Conservation (phyloP, 306 rosid genomes). For the Leucaena leucocephala region DNA sequence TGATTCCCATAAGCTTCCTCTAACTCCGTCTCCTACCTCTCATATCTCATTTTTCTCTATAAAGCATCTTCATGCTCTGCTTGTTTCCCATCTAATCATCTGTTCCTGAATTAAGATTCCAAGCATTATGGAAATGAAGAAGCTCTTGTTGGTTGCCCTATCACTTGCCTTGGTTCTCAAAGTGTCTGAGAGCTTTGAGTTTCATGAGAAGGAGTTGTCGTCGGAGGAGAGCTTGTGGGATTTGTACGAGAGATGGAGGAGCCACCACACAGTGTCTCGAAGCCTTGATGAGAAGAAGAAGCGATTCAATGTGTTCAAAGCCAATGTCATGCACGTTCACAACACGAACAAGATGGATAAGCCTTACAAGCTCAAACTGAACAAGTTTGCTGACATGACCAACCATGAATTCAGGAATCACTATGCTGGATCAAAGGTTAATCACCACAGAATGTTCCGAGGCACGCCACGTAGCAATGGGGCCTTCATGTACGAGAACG, state of each 20-base stretch:
- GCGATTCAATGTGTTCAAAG: constrained; percentile 60
- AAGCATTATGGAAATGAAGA: constrained; percentile 38
- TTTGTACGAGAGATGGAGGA: constrained; percentile 59
- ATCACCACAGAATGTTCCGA: constrained; percentile 53
- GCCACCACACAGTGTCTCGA: constrained; percentile 53
- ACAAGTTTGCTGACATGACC: constrained; percentile 62
- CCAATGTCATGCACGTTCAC: constrained; percentile 53
- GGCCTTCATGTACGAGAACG: constrained; percentile 46
- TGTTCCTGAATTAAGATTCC: constrained; percentile 16
- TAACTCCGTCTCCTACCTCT: constrained; percentile 28
- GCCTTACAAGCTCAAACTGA: constrained; percentile 61
- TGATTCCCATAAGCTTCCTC: constrained; percentile 56
- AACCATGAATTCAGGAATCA: constrained; percentile 50
- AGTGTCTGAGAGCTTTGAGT: constrained; percentile 35
- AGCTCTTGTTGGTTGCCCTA: constrained; percentile 30
- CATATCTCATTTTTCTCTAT: constrained; percentile 48
- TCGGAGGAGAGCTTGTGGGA: constrained; percentile 50
- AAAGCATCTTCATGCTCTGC: constrained; percentile 31
- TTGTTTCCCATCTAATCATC: constrained; percentile 33
- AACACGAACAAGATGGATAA: constrained; percentile 48
- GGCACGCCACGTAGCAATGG: constrained; percentile 39
- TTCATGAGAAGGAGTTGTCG: constrained; percentile 44
- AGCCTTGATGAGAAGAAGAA: constrained; percentile 46
- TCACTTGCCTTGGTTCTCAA: constrained; percentile 39
- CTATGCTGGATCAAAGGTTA: constrained; percentile 51